Percentiles rank a stretch among this genome's conserved stretches.
Evolutionary conservation across 768 basidiomycete genomes (phyloP).

Genomic region (Mycena kentingensis): DNA sequence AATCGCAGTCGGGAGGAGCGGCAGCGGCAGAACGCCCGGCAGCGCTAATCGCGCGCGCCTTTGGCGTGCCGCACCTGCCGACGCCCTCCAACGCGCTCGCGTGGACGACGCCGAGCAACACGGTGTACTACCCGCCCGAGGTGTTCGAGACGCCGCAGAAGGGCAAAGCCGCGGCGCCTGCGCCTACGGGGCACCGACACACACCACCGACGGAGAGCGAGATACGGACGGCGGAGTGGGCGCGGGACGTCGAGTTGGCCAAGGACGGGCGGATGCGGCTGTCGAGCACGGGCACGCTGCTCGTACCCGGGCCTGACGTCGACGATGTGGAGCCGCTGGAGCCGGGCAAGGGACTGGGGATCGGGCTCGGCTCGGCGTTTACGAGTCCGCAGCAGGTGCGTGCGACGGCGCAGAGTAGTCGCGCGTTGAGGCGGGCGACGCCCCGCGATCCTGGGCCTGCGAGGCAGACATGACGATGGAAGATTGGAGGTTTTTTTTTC

Average conservation of each 20-base stretch:
- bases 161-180: background rate
- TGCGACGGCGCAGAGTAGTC: background rate
- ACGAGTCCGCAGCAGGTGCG: background rate
- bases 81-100: background rate
- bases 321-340: constrained; percentile 1
- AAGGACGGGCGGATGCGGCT: background rate
- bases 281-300: constrained; percentile 12
- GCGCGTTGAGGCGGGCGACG: background rate
- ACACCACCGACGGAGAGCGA: constrained; percentile 5
- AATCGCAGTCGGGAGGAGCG: background rate
- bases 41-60: background rate
- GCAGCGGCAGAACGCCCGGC: background rate
- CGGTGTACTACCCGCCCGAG: constrained; percentile 8
- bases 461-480: too few relatives aligned
- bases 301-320: constrained; percentile 1
- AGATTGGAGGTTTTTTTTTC: too few relatives aligned
- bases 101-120: constrained; percentile 12
- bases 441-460: too few relatives aligned
- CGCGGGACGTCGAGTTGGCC: constrained; percentile 11
- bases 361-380: constrained; percentile 7
- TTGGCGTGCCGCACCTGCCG: constrained; percentile 3
- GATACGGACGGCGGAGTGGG: background rate
- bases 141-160: constrained; percentile 15
- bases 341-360: constrained; percentile 1
- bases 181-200: too few relatives aligned